Conservation (phyloP, 1,139 yeast species). For the Suhomyces atakaporum region DNA sequence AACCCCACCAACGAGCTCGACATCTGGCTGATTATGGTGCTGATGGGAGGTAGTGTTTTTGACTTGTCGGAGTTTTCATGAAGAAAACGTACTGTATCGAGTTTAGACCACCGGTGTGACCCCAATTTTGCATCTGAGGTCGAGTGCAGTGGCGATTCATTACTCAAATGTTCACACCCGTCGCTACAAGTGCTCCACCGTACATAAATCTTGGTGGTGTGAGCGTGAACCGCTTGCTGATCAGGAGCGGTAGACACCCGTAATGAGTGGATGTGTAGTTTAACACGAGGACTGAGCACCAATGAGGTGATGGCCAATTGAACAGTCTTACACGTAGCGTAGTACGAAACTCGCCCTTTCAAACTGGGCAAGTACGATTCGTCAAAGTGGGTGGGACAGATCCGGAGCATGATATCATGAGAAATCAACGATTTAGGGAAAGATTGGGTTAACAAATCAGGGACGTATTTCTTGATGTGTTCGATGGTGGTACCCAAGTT, state of each 20-base stretch:
- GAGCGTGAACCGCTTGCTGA: conserved; percentile 37
- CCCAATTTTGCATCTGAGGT: conserved; percentile 44
- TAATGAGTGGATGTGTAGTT: conserved; percentile 52
- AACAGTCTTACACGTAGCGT: conserved; percentile 53
- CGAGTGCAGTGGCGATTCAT: conserved; percentile 21
- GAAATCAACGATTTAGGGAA: conserved; percentile 54
- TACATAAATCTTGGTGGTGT: conserved; percentile 55
- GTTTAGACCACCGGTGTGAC: conserved; percentile 41
- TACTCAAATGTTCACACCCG: conserved; percentile 48
- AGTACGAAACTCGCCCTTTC: conserved; percentile 60
- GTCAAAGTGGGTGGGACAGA: conserved; percentile 61
- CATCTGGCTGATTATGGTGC: conserved; percentile 28
- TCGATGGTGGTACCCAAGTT: conserved; percentile 65
- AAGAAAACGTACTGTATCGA: conserved; percentile 30
- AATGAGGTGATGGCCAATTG: conserved; percentile 57
- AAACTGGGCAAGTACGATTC: conserved; percentile 56
- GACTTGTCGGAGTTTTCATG: conserved; percentile 11
- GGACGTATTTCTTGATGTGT: conserved; percentile 53
- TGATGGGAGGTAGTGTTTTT: conserved; percentile 22
- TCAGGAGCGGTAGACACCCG: conserved; percentile 23
- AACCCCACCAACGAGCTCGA: conserved; percentile 36
- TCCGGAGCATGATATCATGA: conserved; percentile 53
- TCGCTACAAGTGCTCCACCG: conserved; percentile 65
- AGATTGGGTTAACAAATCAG: conserved; percentile 52
- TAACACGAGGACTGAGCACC: conserved; percentile 50